Percentiles rank a stretch among this genome's conserved stretches.
Conservation (phyloP, 1,139 yeast genomes). For the Pneumocystis sp. region DNA sequence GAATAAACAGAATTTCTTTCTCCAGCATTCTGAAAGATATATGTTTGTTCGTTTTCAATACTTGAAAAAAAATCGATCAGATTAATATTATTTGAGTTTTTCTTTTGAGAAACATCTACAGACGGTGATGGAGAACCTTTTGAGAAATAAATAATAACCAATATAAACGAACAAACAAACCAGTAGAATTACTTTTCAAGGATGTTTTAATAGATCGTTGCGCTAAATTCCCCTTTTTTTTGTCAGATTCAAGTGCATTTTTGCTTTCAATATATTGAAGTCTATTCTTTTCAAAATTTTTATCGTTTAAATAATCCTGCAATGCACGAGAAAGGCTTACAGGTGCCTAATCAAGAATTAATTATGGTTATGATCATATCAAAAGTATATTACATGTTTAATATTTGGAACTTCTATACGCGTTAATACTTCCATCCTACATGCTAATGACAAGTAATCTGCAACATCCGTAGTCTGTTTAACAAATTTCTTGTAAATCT, state of each 20-base stretch:
- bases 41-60: conserved; percentile 12
- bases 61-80: conserved; percentile 18
- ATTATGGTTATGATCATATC: not conserved
- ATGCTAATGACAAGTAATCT: conserved; percentile 73
- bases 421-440: conserved; percentile 72
- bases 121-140: conserved; percentile 10
- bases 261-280: conserved; percentile 59
- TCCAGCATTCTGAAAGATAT: conserved; percentile 4
- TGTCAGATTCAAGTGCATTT: conserved; percentile 19
- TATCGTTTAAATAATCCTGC: conserved; percentile 76
- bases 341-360: conserved; percentile 34
- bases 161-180: conserved; percentile 17
- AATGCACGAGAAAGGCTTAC: conserved; percentile 76
- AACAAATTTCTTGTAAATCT: conserved; percentile 70
- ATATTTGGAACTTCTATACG: conserved; percentile 88
- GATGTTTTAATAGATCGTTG: conserved; percentile 17
- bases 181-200: conserved; percentile 20
- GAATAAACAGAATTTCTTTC: not conserved
- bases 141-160: conserved; percentile 15
- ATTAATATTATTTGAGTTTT: conserved; percentile 12
- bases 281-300: conserved; percentile 69
- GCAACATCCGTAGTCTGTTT: conserved; percentile 79
- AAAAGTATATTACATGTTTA: conserved; percentile 41
- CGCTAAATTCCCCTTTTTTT: conserved; percentile 3
- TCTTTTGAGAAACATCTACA: conserved; percentile 1